Evolutionary conservation across 2,329 filamentous ascomycete genomes (phyloP).

Genomic region (Periglandula ipomoeae): DNA sequence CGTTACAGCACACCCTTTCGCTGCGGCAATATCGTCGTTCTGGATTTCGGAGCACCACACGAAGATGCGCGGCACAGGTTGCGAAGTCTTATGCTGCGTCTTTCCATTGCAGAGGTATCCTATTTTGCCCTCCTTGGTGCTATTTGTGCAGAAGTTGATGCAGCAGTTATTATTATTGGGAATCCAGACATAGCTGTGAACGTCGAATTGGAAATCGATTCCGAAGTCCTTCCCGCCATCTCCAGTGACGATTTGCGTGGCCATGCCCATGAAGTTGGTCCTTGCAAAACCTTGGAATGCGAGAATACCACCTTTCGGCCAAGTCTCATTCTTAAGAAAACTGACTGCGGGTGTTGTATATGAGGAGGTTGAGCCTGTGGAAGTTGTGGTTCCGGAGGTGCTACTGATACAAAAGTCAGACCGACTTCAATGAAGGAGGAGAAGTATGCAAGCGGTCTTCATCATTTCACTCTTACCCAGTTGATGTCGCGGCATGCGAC

Average conservation of each 20-base stretch:
- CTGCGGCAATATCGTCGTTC: too few species aligned
- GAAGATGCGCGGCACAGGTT: neutral
- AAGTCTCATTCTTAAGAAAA: constrained; percentile 3
- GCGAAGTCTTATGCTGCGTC: neutral
- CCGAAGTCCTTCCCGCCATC: constrained; percentile 1
- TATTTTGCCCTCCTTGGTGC: neutral
- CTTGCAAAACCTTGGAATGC: constrained; percentile 4
- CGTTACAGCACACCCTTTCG: too few species aligned
- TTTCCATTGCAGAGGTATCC: neutral
- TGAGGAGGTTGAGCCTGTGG: too few species aligned
- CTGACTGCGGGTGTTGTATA: too few species aligned
- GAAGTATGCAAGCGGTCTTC: neutral
- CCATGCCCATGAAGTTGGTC: neutral
- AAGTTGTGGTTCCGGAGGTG: too few species aligned
- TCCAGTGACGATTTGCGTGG: neutral
- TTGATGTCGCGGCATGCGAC: too few species aligned
- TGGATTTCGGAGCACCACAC: neutral
- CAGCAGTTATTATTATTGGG: constrained; percentile 3
- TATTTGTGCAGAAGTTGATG: constrained; percentile 4
- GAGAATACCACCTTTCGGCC: neutral
- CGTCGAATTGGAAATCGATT: neutral
- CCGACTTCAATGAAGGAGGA: neutral
- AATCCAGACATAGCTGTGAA: constrained; percentile 4
- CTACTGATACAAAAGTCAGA: too few species aligned
- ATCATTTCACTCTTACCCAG: too few species aligned